Base-by-base conservation (phyloP, 306 rosid genomes). In the Hippophae rhamnoides region DNA sequence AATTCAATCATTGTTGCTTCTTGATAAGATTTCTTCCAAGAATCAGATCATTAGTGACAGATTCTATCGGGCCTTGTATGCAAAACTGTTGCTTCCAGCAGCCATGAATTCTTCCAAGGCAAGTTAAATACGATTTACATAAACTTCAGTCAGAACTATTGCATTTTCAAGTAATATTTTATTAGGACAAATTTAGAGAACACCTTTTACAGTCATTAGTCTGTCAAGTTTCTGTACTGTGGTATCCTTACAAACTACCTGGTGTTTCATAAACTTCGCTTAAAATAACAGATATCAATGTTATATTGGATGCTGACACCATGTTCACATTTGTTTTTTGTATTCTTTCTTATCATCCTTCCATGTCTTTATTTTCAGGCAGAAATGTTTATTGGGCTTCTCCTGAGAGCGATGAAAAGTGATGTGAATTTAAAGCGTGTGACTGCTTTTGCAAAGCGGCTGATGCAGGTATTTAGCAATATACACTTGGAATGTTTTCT, bases 1-100 rank as follows among this genome's bases (percentile, higher is more conserved):
- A 54, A 83, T 92, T 77, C 99, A 92, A 79, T 95, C 95, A 61
- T 65, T 88, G 65, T 78, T 83, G 96, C 99, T 92, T 82, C 97
- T 92, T 3, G 87, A 92, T 76, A 89, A 93, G 81, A 86, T 93
- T 62, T 84, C 99, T 43, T 80, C 97, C 12, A 93, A 93, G 79
- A 93, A 93, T 76, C 90, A 86, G 67, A 73, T 93, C 63, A 94
- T 76, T 57, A 93, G 97, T 52, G 97, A 86, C 72, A 81, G 99
- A 26, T 88, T 80, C 78, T 93, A 84, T 65, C 93, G 97, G 45
- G 99, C 95, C 51, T 70, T 93, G 77, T 93, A 93, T 64, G 82
- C 90, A 52, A 88, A 93, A 74, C 84, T 93, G 41, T 58, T 89
- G 50, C 97, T 93, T 72, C 97, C 97, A 13, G 80, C 95, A 42